These are phyloP conservation scores for Penicillium crustosum DNA, from an alignment of 2,329 filamentous ascomycete genomes.

Conservation along the genomic window DNA sequence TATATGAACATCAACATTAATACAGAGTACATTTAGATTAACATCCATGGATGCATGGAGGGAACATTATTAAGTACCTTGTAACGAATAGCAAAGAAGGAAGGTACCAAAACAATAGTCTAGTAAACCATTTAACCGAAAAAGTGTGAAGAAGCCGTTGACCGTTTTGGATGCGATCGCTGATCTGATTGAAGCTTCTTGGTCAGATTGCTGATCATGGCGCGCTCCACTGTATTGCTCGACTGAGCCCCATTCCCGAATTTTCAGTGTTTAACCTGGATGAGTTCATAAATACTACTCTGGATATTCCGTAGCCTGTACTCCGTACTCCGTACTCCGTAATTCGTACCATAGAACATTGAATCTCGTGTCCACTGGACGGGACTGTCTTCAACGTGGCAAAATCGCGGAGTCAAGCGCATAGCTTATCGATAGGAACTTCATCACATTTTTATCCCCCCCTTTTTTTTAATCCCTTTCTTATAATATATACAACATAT, in stretches of 20 bases:
- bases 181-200: constrained; percentile 19
- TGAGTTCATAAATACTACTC: background rate
- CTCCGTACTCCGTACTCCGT: background rate
- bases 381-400: constrained; percentile 20
- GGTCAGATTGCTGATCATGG: constrained; percentile 20
- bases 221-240: constrained; percentile 15
- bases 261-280: background rate
- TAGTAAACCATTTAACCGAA: background rate
- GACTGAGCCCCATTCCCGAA: background rate
- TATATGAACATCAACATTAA: background rate
- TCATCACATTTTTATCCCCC: background rate
- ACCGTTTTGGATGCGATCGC: constrained; percentile 11
- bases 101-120: background rate
- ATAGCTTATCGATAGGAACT: background rate
- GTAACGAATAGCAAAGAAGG: background rate
- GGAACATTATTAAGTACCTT: background rate
- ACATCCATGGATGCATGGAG: background rate
- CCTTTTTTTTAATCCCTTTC: background rate
- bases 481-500: constrained; percentile 10
- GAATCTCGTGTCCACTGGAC: constrained; percentile 5
- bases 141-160: background rate
- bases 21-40: background rate
- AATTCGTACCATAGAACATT: background rate
- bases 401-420: constrained; percentile 18
- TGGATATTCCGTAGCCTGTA: no score